These are phyloP conservation scores for Pilaira anomala DNA, from an alignment of 192 early-diverging fungal species.

Conservation along the genomic window DNA sequence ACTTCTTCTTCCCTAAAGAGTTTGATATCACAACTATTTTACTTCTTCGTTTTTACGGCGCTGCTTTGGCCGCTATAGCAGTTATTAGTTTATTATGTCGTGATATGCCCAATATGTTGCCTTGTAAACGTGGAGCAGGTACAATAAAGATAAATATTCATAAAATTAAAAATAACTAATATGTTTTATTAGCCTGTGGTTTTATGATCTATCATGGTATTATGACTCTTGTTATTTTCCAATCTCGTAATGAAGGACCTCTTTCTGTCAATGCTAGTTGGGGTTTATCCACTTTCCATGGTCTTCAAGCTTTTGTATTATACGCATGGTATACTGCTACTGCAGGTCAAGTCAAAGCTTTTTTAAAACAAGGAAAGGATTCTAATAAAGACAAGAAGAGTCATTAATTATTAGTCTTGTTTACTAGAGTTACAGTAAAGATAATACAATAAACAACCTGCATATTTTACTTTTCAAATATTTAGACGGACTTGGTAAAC, in stretches of 20 bases:
- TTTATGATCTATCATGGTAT: slow-evolving; percentile 15
- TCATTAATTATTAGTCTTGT: neutral
- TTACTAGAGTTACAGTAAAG: neutral
- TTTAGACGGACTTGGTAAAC: too few relatives aligned
- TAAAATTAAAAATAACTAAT: neutral
- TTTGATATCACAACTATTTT: neutral
- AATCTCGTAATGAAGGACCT: slow-evolving; percentile 5
- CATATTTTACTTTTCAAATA: too few relatives aligned
- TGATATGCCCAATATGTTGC: slow-evolving; percentile 5
- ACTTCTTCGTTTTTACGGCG: slow-evolving; percentile 3
- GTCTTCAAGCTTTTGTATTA: slow-evolving; percentile 6
- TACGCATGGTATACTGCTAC: slow-evolving; percentile 8
- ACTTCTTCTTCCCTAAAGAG: neutral
- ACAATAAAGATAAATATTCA: neutral
- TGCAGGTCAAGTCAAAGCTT: slow-evolving; percentile 9
- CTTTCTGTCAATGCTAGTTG: neutral
- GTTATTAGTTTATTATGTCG: slow-evolving; percentile 3
- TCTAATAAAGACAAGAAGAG: neutral
- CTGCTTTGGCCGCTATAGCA: neutral
- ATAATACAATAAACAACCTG: neutral
- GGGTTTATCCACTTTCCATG: neutral
- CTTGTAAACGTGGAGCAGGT: slow-evolving; percentile 15
- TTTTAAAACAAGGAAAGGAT: slow-evolving; percentile 3
- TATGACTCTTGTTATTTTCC: neutral
- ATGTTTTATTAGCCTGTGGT: neutral